Evolutionary conservation across 306 rosid species (phyloP), one percentile per base, ranked within the genome.

Genomic region (Sechiopsis laciniata): DNA sequence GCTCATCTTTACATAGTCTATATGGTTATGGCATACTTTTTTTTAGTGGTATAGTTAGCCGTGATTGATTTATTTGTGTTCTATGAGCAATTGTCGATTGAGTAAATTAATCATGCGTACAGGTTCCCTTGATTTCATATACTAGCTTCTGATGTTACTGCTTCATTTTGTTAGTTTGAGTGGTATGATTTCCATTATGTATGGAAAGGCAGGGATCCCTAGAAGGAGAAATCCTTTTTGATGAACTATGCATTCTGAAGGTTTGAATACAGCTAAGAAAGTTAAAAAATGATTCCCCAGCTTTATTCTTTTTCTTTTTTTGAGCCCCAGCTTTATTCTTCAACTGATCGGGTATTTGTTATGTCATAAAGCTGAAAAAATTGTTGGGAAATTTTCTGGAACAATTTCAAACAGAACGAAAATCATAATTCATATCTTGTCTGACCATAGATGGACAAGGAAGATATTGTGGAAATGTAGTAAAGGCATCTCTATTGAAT

Each of bases 161-260:
- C 45, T 60, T 60, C 64, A 58, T 58, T 58, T 58, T 35, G 35
- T 58, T 58, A 58, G 64, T 51, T 58, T 58, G 6, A 58, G 26
- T 21, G 20, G 56, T 57, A 11, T 57, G 62, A 10, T 20, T 57
- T 29, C 7, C 63, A 58, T 58, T 21, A 21, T 21, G 37, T n/a
- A 54, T 54, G 37, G 35, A 58, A 3, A 21, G 63, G 63, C 35
- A 11, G 63, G 63, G 63, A 8, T 22, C 63, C 37, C n/a, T 4
- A 22, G 62, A 20, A 58, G 8, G 35, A 58, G 12, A 20, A 22
- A 10, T 11, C 14, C 1, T 58, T 58, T 58, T 55, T 11, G 21
- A 21, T 58, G 37, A 22, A 58, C 57, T 16, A 21, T 58, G 37
- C 21, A 58, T 22, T 11, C 4, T 58, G 35, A 58, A 58, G 63